Evolutionary conservation across 768 basidiomycete genomes (phyloP).

Genomic region (Austroboletus festivus): DNA sequence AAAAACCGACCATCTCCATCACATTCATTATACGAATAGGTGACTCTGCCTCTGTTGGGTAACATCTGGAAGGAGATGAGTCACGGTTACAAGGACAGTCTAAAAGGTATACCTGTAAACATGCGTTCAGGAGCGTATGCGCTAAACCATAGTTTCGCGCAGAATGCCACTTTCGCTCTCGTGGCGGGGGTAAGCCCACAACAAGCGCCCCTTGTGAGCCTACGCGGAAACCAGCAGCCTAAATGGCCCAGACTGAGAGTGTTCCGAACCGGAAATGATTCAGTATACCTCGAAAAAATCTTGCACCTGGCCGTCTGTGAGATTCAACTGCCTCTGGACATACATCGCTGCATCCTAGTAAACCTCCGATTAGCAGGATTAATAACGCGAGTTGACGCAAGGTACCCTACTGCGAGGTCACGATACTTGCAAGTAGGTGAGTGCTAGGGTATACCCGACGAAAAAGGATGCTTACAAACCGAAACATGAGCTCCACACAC

Average conservation of each 20-base stretch:
- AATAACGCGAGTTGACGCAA: not conserved
- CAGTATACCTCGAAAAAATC: conserved; percentile 44
- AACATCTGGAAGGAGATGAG: conserved; percentile 34
- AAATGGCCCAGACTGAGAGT: not conserved
- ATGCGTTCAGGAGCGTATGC: conserved; percentile 36
- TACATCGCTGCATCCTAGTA: conserved; percentile 43
- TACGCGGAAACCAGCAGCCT: conserved; percentile 43
- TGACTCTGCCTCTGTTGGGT: conserved; percentile 37
- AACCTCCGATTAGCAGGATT: not conserved
- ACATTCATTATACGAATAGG: conserved; percentile 23
- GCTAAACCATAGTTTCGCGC: conserved; percentile 44
- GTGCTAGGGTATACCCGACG: not conserved
- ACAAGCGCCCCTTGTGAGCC: conserved; percentile 40
- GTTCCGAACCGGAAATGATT: not conserved
- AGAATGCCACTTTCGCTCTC: conserved; percentile 33
- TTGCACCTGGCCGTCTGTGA: conserved; percentile 39
- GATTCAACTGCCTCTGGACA: conserved; percentile 39
- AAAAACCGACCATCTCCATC: conserved; percentile 21
- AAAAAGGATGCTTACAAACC: conserved; percentile 26
- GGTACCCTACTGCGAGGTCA: conserved; percentile 35
- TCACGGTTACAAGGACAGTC: not conserved
- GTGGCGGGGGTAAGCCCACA: conserved; percentile 43
- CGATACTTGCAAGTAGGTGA: conserved; percentile 34
- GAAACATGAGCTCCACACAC: conserved; percentile 35
- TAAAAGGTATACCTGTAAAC: conserved; percentile 33